Base-by-base conservation (phyloP, 2,329 filamentous ascomycete genomes). In the Verticillium tricorpus region DNA sequence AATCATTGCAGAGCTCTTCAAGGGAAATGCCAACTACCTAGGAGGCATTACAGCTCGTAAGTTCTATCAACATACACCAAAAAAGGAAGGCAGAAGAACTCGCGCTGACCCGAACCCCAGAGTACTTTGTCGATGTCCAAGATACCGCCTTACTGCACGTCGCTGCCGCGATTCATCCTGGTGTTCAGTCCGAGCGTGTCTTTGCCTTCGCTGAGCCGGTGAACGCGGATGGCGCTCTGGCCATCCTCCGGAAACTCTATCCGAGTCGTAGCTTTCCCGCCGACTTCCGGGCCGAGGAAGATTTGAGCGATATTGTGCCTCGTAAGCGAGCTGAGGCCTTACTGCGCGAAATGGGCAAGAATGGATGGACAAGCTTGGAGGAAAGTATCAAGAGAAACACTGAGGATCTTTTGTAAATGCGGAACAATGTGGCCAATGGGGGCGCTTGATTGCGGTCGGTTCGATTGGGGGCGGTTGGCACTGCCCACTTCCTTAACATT, bases 71-170 rank as follows among this genome's bases (percentile, higher is more conserved):
- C 19, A n/a, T 45, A n/a, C 39, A 22, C 39, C n/a, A 45, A 15
- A 45, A 45, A 45, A 45, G 39, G 19, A n/a, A 8, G 17, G 17
- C 17, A 45, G 39, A 45, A 22, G 22, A 8, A 22, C 39, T 22
- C 2, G 17, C 15, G 39, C 39, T 45, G n/a, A 45, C 39, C 15
- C 39, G 39, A 31, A 11, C 7, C 11, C 58, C 34, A 84, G 78
- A 74, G 68, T 74, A 78, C 69, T 78, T 71, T 67, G 71, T 83
- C 28, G 73, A 83, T 65, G 77, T 82, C 0, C 71, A 79, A 12
- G 83, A 87, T 59, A 68, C 68, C 3, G 84, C 82, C 0, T 72
- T 78, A 0, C 69, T 88, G 0, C 84, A 87, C 50, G 74, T 86
- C 2, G 79, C 81, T 2, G 84, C 80, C 0, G 71, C 82, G 8